A percentile compares a stretch with the other conserved stretches of the same genome.
Conservation (phyloP, 352 stramenopile genomes). For the Sclerospora graminicola region DNA sequence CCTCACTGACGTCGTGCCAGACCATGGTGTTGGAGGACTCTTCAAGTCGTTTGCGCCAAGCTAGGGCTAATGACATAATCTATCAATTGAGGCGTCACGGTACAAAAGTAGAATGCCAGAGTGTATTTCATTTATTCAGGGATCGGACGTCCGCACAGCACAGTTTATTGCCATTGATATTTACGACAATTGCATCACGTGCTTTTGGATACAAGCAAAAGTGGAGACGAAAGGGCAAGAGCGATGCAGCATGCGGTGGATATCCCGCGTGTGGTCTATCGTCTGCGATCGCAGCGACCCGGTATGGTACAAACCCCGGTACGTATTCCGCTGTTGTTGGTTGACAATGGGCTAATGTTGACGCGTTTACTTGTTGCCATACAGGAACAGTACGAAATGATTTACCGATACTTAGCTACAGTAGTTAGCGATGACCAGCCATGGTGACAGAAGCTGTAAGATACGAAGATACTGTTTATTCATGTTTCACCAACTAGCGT, state of each 20-base stretch:
- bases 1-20: too few relatives aligned
- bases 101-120: too few relatives aligned
- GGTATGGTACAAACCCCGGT: slow-evolving; percentile 81
- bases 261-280: slow-evolving; percentile 44
- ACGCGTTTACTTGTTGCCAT: not conserved
- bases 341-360: not conserved
- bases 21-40: too few relatives aligned
- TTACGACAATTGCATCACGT: slow-evolving; percentile 39
- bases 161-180: slow-evolving; percentile 82
- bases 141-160: too few relatives aligned
- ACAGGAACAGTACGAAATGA: slow-evolving; percentile 81
- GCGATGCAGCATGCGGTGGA: slow-evolving; percentile 35
- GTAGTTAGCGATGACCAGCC: slow-evolving; percentile 38
- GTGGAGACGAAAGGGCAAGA: slow-evolving; percentile 11
- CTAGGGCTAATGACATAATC: too few relatives aligned
- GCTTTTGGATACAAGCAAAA: slow-evolving; percentile 1
- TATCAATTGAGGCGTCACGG: too few relatives aligned
- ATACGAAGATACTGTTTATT: too few relatives aligned
- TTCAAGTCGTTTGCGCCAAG: too few relatives aligned
- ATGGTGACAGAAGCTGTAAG: slow-evolving; percentile 54
- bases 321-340: slow-evolving; percentile 9
- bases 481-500: too few relatives aligned
- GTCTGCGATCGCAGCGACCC: slow-evolving; percentile 54
- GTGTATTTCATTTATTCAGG: too few relatives aligned
- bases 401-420: slow-evolving; percentile 71